Evolutionary conservation across 768 basidiomycete genomes (phyloP).

Genomic region (Boletales sp.): DNA sequence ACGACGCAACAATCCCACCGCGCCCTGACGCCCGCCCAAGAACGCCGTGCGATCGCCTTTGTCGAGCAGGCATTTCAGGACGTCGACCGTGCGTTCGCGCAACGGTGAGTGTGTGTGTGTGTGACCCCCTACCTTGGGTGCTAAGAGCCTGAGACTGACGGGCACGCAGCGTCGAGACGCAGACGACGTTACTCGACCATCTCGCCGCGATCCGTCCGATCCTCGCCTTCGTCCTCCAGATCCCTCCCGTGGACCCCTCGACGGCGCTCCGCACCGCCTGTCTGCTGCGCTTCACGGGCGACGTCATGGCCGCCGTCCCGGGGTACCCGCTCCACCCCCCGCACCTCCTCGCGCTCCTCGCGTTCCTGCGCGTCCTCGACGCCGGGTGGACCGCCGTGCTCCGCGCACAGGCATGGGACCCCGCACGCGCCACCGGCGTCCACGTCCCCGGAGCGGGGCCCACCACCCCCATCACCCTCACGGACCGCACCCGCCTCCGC

Average conservation of each 20-base stretch:
- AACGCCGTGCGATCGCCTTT: constrained; percentile 59
- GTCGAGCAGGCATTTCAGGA: constrained; percentile 65
- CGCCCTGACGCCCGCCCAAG: constrained; percentile 53
- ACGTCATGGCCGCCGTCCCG: constrained; percentile 54
- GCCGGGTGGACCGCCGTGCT: constrained; percentile 70
- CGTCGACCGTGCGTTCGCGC: constrained; percentile 67
- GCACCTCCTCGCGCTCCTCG: constrained; percentile 50
- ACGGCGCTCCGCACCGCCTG: constrained; percentile 61
- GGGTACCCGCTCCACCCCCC: constrained; percentile 52
- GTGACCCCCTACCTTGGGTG: no score
- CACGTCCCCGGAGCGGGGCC: constrained; percentile 42
- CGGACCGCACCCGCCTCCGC: constrained; percentile 66
- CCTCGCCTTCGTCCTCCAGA: constrained; percentile 62
- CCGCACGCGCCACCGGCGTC: constrained; percentile 37
- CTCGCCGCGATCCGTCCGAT: constrained; percentile 55
- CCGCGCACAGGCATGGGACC: constrained; percentile 64
- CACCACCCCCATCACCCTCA: constrained; percentile 57
- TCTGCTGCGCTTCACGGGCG: constrained; percentile 70
- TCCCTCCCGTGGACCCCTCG: constrained; percentile 72
- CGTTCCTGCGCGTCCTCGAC: constrained; percentile 72
- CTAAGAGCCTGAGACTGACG: no score
- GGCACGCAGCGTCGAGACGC: no score
- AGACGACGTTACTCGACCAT: constrained; percentile 58
- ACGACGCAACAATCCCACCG: no score
- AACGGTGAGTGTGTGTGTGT: constrained; percentile 74